phyloP scores from a whole-genome alignment of 495 filamentous ascomycete genomes.

The Neurospora sp. region DNA sequence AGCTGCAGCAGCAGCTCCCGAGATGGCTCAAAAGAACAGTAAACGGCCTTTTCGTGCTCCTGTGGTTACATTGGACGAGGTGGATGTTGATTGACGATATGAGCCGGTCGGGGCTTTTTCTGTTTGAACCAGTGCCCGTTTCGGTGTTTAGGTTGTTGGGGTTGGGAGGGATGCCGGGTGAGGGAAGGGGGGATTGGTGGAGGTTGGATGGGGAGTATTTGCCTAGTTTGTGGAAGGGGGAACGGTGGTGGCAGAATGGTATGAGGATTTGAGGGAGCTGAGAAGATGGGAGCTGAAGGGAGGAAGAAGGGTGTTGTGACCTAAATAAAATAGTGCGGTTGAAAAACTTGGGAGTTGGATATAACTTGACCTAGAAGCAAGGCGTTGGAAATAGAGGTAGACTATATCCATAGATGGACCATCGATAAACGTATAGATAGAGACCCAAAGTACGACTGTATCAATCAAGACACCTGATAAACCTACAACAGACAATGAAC shows the following conservation, averaged over 20 bases:
- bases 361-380: background rate
- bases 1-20: too few species aligned
- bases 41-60: conserved; percentile 43
- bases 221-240: conserved; percentile 40
- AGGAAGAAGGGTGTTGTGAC: background rate
- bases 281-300: background rate
- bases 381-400: background rate
- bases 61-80: conserved; percentile 51
- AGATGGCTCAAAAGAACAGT: conserved; percentile 30
- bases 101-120: conserved; percentile 48
- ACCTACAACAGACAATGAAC: background rate
- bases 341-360: background rate
- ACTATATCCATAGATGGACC: background rate
- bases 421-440: background rate
- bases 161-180: conserved; percentile 29
- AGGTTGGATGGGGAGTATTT: conserved; percentile 40
- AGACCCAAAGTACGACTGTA: background rate
- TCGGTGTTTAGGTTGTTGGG: conserved; percentile 48
- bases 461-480: background rate
- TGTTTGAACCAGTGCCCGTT: conserved; percentile 60
- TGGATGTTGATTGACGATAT: conserved; percentile 52
- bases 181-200: conserved; percentile 46
- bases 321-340: background rate
- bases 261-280: conserved; percentile 27
- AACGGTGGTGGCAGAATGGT: conserved; percentile 58